Evolutionary conservation across 192 early-diverging fungal genomes (phyloP).

Genomic region (Fimicolochytrium jonesii): DNA sequence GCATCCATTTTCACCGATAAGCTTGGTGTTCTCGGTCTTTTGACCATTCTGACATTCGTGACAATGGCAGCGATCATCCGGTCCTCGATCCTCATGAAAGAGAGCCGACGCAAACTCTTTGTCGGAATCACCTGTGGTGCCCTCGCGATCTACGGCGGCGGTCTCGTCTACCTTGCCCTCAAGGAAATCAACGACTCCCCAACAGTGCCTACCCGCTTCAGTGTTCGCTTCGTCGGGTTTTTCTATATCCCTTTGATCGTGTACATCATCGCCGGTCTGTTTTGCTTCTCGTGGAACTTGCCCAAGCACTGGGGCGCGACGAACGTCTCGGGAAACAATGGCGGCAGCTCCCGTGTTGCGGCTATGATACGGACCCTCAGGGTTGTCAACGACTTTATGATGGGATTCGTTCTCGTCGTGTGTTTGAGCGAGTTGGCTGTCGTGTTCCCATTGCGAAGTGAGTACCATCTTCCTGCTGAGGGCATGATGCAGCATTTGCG

Average conservation of each 20-base stretch:
- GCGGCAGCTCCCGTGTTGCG: no score
- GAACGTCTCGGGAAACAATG: background rate
- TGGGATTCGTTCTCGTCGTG: conserved; percentile 3
- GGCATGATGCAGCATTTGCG: background rate
- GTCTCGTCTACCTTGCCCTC: background rate
- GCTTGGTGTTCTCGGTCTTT: no score
- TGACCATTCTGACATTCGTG: no score
- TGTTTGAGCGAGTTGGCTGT: background rate
- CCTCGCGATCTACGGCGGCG: background rate
- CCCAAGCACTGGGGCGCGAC: background rate
- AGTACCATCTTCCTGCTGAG: background rate
- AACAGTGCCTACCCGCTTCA: conserved; percentile 4
- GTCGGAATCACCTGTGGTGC: background rate
- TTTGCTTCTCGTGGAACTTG: conserved; percentile 24
- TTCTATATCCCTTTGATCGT: conserved; percentile 16
- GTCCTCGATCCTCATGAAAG: conserved; percentile 9
- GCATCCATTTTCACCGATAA: no score
- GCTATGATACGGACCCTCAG: conserved; percentile 10
- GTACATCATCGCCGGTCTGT: conserved; percentile 12
- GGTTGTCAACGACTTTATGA: conserved; percentile 20
- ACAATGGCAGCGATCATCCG: conserved; percentile 20
- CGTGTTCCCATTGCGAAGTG: conserved; percentile 16
- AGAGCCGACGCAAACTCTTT: background rate
- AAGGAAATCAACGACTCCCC: conserved; percentile 5
- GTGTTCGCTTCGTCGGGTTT: background rate